Evolutionary conservation across 257 asterid species (phyloP), one percentile per base, ranked within the genome.

Genomic region (Thymus quinquecostatus): DNA sequence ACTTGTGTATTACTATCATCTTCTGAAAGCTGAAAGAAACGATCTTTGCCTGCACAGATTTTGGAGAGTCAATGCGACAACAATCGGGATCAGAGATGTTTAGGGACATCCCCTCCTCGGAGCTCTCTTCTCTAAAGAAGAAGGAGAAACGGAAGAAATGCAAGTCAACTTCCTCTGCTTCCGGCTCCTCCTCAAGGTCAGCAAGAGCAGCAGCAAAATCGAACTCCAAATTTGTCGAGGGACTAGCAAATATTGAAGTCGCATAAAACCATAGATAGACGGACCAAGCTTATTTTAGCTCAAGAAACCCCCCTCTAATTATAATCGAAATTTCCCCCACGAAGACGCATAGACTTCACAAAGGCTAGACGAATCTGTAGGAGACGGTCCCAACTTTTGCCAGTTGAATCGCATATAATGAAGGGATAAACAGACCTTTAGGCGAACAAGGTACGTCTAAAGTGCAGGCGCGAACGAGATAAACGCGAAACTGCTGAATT

Each of bases 91-190:
- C 86, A 8, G 92, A 82, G 28, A 77, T 71, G 65, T 72, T 44
- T 33, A 87, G 75, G 70, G 89, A 81, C 64, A 49, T 63, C n/a
- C 45, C 82, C 59, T 61, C 82, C 8, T 7, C 86, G 0, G 84
- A 83, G 8, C 68, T 65, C 60, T 80, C 86, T 21, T 78, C 76
- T 40, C 63, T 79, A 1, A 81, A 72, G 54, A 86, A 88, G 80
- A 87, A 88, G 77, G 90, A 77, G 36, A 90, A 74, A 66, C 81
- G 95, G 74, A 90, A 86, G 85, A 92, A 90, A 80, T 5, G 43
- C 11, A 90, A 81, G 81, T 80, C 88, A 5, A 63, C 68, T 14
- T 76, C 89, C 54, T 87, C 90, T 5, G 73, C 72, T 45, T 78
- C 78, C 14, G 71, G 84, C 43, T 86, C 94, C 33, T 73, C 85